Base-by-base conservation (phyloP, 306 rosid genomes). In the Prunus mira region DNA sequence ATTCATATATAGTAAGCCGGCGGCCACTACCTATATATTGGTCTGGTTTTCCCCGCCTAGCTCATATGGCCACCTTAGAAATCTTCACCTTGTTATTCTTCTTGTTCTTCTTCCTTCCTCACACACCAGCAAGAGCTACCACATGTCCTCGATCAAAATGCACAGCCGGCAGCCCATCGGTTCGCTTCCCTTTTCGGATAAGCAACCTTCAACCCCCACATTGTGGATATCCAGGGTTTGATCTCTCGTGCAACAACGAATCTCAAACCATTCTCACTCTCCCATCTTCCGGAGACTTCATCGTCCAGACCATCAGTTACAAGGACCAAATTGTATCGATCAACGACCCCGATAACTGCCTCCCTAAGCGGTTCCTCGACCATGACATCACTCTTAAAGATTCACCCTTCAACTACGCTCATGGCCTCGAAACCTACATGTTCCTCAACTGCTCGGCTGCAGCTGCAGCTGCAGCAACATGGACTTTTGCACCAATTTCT, bases 381-480 rank as follows among this genome's bases (percentile, higher is more conserved):
- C 32, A 45, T 9, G 73, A 80, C 5, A 60, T 80, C 32, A 9
- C 22, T 19, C 38, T 34, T 3, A 19, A 11, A 11, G 25, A 6
- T 30, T 12, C 72, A 10, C 22, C 67, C 17, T 61, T 14, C 51
- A 41, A 28, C 1, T 12, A 19, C 0, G 2, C 25, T 9, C 27
- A 67, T 28, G 51, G 18, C 0, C 0, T 4, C 11, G 19, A 12
- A 2, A 81, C 65, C 67, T 81, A 77, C 76, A 88, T 79, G 9
- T 82, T 86, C 80, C 38, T 85, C 4, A 63, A 78, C 18, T 88
- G 93, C 72, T 78, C 83, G 6, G 45, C 74, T 9, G 62, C 63
- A 30, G 10, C 43, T 0, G 67, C 52, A 30, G 10, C 49, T 0
- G 67, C 57, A 0, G 2, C 11, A 3, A 4, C 49, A 0, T 4